A percentile compares a stretch with the other conserved stretches of the same genome.
Conservation (phyloP, 768 basidiomycete genomes). For the Cubamyces lactineus region DNA sequence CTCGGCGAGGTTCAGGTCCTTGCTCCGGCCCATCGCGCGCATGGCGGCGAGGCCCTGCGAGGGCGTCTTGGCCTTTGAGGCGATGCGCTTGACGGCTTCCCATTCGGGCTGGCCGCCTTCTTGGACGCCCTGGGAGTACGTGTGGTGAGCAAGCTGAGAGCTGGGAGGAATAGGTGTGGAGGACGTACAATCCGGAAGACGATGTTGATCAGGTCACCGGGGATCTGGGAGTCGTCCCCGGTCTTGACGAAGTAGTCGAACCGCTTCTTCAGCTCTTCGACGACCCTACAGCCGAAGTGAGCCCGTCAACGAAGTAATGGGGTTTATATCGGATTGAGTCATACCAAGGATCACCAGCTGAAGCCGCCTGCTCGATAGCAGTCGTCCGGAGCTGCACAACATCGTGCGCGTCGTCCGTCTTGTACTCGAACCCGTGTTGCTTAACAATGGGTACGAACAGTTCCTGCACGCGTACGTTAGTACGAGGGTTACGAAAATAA, state of each 20-base stretch:
- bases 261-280: constrained; percentile 69
- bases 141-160: not conserved
- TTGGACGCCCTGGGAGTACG: constrained; percentile 57
- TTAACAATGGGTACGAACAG: constrained; percentile 78
- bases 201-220: constrained; percentile 72
- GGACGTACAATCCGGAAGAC: constrained; percentile 45
- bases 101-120: constrained; percentile 79
- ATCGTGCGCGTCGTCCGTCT: constrained; percentile 65
- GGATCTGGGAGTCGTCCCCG: constrained; percentile 76
- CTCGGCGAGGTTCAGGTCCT: constrained; percentile 43
- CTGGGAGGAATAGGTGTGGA: not conserved
- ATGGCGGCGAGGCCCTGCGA: constrained; percentile 72
- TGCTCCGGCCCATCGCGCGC: constrained; percentile 46
- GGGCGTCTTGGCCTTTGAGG: constrained; percentile 74
- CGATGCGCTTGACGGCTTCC: constrained; percentile 68
- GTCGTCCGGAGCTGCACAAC: constrained; percentile 72
- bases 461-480: constrained; percentile 40
- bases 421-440: constrained; percentile 78
- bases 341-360: constrained; percentile 46
- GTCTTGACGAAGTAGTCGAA: constrained; percentile 74
- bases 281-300: constrained; percentile 55
- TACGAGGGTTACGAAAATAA: not conserved
- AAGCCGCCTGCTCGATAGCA: constrained; percentile 63
- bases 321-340: not conserved
- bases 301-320: not conserved